These are phyloP conservation scores for Limonium bicolor DNA, from an alignment of 148 eudicot species.

Conservation along the genomic window DNA sequence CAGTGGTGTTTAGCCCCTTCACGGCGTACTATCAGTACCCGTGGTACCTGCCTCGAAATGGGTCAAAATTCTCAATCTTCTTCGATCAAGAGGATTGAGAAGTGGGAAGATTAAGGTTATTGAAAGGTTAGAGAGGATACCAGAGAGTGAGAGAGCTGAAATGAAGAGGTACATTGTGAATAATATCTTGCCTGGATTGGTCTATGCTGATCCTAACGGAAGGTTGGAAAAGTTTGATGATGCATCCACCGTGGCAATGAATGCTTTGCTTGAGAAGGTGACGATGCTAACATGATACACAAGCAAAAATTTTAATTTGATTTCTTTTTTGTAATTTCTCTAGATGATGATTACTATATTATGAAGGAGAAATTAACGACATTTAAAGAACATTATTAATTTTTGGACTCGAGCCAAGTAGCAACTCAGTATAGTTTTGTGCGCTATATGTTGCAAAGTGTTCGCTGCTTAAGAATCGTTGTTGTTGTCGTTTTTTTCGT, in stretches of 20 bases:
- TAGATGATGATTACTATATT: too few relatives aligned
- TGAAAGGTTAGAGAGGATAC: slow-evolving; percentile 31
- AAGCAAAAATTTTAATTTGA: too few relatives aligned
- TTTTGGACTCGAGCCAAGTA: too few relatives aligned
- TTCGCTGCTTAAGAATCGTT: too few relatives aligned
- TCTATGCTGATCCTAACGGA: slow-evolving; percentile 48
- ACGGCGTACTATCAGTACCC: slow-evolving; percentile 77
- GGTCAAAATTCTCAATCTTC: slow-evolving; percentile 40
- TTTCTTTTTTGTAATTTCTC: too few relatives aligned
- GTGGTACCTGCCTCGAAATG: slow-evolving; percentile 70
- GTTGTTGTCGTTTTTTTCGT: too few relatives aligned
- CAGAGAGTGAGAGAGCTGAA: slow-evolving; percentile 31
- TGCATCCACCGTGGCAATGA: slow-evolving; percentile 52
- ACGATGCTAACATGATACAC: too few relatives aligned
- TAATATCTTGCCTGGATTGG: slow-evolving; percentile 58
- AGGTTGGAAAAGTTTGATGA: slow-evolving; percentile 48
- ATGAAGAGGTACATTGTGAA: slow-evolving; percentile 62
- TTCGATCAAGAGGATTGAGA: slow-evolving; percentile 48
- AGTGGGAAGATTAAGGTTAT: slow-evolving; percentile 32
- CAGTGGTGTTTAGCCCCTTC: slow-evolving; percentile 55
- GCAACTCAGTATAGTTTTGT: too few relatives aligned
- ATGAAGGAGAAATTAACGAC: too few relatives aligned
- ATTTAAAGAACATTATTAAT: too few relatives aligned
- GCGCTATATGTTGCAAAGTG: too few relatives aligned
- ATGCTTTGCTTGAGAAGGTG: slow-evolving; percentile 38